These are phyloP conservation scores for Geotrichum restrictum DNA, from an alignment of 1,139 yeast species.

Conservation along the genomic window DNA sequence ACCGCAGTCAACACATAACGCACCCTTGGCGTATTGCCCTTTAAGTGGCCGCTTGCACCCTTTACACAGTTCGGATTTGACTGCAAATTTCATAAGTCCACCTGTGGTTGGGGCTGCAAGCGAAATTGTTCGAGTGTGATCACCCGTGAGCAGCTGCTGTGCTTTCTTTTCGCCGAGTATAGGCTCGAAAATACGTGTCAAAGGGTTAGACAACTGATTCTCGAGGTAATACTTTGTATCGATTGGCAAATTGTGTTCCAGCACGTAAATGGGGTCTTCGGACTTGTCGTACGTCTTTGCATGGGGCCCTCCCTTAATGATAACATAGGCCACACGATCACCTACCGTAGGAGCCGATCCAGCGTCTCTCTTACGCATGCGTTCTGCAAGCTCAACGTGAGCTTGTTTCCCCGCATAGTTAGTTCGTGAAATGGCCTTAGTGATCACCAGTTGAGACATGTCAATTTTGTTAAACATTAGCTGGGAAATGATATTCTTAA, in stretches of 20 bases:
- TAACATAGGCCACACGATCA: conserved; percentile 97
- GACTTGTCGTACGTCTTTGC: conserved; percentile 92
- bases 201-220: conserved; percentile 88
- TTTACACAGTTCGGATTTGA: conserved; percentile 81
- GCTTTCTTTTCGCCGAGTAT: conserved; percentile 85
- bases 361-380: conserved; percentile 95
- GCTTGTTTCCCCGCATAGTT: conserved; percentile 97
- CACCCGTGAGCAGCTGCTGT: conserved; percentile 65
- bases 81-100: conserved; percentile 87
- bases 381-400: conserved; percentile 90
- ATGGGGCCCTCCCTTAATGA: conserved; percentile 73
- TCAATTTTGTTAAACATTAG: conserved; percentile 87
- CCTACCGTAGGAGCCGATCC: conserved; percentile 97
- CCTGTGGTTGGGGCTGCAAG: conserved; percentile 65
- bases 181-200: conserved; percentile 91
- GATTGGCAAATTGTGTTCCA: conserved; percentile 87
- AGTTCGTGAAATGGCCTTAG: conserved; percentile 83
- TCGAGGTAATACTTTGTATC: conserved; percentile 93
- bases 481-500: conserved; percentile 84
- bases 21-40: conserved; percentile 60
- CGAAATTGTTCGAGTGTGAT: conserved; percentile 75
- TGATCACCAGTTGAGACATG: conserved; percentile 87
- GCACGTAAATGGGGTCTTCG: conserved; percentile 90
- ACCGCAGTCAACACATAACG: conserved; percentile 77
- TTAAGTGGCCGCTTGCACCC: conserved; percentile 80